These are phyloP conservation scores for Gynochthodes officinalis DNA, from an alignment of 257 asterid species.

Conservation along the genomic window DNA sequence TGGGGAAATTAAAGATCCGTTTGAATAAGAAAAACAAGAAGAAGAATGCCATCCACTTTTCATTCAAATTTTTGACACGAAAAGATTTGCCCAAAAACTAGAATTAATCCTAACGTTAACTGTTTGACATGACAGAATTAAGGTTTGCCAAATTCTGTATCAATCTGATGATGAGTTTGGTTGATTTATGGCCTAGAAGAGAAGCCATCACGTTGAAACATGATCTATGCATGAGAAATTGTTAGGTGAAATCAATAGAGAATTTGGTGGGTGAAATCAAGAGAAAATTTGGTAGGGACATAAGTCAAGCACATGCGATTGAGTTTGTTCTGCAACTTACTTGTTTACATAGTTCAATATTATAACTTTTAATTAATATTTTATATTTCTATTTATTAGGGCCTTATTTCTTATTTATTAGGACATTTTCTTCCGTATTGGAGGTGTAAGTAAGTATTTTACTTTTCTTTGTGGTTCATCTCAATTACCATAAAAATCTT, in stretches of 20 bases:
- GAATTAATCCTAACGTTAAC: no score
- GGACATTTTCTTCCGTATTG: no score
- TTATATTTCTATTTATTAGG: no score
- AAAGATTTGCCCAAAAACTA: background rate
- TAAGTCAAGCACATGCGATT: no score
- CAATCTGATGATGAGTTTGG: background rate
- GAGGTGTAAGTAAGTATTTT: no score
- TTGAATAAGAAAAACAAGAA: background rate
- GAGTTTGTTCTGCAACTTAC: no score
- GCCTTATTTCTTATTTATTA: no score
- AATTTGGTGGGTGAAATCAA: conserved; percentile 5
- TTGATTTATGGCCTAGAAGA: background rate
- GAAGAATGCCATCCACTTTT: background rate
- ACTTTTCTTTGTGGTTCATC: no score
- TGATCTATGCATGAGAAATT: background rate
- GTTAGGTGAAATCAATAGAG: background rate
- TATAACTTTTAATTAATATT: no score
- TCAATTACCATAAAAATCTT: no score
- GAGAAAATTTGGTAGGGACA: background rate
- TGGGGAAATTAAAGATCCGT: background rate
- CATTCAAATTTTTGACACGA: background rate
- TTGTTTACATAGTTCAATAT: no score
- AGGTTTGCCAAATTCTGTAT: background rate
- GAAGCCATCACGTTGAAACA: background rate
- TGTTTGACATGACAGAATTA: background rate